These are phyloP conservation scores for Phytophthora pluvialis DNA, from an alignment of 352 stramenopile species.

Conservation along the genomic window DNA sequence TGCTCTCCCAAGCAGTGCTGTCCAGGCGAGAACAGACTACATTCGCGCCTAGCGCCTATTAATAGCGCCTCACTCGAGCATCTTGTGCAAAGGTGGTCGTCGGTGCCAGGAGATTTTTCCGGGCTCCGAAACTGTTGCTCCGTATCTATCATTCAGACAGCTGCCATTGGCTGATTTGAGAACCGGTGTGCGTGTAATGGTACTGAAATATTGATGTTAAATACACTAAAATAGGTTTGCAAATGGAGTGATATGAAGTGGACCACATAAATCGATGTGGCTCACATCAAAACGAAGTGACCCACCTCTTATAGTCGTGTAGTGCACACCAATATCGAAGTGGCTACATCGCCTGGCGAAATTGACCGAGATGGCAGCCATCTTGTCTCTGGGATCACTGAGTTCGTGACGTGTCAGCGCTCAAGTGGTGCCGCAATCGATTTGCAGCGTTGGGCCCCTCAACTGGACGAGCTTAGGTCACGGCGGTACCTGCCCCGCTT, in stretches of 20 bases:
- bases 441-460: conserved; percentile 14
- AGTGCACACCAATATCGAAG: too few species aligned
- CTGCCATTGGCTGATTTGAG: neutral
- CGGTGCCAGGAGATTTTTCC: conserved; percentile 22
- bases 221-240: neutral
- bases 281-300: neutral
- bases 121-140: conserved; percentile 9
- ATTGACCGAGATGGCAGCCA: too few species aligned
- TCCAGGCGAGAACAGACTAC: too few species aligned
- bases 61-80: too few species aligned
- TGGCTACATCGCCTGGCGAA: too few species aligned
- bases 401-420: conserved; percentile 19
- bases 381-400: neutral
- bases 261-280: neutral
- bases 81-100: too few species aligned
- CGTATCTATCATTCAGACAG: neutral
- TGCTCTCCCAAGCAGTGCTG: neutral
- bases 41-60: neutral
- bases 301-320: too few species aligned
- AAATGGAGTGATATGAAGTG: neutral
- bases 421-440: conserved; percentile 8
- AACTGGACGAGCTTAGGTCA: conserved; percentile 1
- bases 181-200: neutral
- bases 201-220: neutral
- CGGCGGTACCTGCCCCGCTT: neutral